These are phyloP conservation scores for Bauhinia variegata DNA, from an alignment of 306 rosid species.

Conservation along the genomic window DNA sequence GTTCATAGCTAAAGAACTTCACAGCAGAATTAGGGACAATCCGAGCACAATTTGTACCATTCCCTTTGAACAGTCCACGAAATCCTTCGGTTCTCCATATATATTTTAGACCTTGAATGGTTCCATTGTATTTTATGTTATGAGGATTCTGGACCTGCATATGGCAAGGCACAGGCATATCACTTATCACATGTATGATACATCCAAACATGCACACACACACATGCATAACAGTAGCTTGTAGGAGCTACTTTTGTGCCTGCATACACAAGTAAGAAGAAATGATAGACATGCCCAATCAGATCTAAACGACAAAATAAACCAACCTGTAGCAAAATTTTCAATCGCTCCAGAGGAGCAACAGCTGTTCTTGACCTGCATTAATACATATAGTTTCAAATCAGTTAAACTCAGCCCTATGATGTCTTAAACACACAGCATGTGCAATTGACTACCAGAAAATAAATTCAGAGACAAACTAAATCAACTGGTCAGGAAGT, in stretches of 20 bases:
- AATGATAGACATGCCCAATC: not conserved
- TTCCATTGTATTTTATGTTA: constrained; percentile 89
- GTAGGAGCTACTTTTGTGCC: not conserved
- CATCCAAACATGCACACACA: constrained; percentile 20
- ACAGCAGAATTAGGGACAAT: constrained; percentile 97
- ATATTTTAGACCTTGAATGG: constrained; percentile 88
- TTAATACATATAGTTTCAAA: not conserved
- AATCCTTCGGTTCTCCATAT: constrained; percentile 97
- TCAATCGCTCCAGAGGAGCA: constrained; percentile 95
- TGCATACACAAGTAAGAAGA: constrained; percentile 21
- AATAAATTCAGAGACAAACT: not conserved
- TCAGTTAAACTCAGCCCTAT: constrained; percentile 9
- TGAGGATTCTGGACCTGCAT: constrained; percentile 94
- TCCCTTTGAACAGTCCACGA: constrained; percentile 93
- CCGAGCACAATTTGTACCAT: constrained; percentile 96
- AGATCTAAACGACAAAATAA: constrained; percentile 21
- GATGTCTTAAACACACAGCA: too few relatives aligned
- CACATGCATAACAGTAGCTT: constrained; percentile 8
- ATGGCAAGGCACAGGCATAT: constrained; percentile 25
- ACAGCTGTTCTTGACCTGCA: constrained; percentile 98
- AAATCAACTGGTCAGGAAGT: not conserved
- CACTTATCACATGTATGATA: constrained; percentile 1
- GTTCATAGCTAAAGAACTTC: constrained; percentile 98
- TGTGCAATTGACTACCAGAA: not conserved
- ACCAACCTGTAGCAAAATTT: constrained; percentile 92